Evolutionary conservation across 345 rosid genomes (phyloP).

Genomic region (Trapa bicornis): DNA sequence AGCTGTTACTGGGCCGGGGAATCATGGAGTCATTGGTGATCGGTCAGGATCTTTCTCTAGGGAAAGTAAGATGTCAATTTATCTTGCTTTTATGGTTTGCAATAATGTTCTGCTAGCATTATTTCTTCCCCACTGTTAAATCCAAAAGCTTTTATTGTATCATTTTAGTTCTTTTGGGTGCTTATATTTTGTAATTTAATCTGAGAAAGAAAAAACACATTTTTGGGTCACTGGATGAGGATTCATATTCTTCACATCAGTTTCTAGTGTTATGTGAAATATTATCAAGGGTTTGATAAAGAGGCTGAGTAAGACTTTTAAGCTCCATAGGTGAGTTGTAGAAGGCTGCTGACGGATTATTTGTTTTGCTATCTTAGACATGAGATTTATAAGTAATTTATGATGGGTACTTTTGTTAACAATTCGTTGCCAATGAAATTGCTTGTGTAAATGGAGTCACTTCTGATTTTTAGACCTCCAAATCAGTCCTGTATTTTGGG

Average conservation of each 20-base stretch:
- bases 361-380: background rate
- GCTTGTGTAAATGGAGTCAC: background rate
- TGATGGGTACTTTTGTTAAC: no score
- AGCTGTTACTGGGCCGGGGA: constrained; percentile 82
- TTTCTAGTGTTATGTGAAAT: background rate
- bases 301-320: background rate
- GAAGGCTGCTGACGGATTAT: background rate
- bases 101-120: background rate
- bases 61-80: constrained; percentile 65
- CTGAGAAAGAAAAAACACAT: no score
- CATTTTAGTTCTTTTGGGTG: background rate
- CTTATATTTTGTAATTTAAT: background rate
- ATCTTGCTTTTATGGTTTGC: background rate
- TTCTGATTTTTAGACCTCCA: no score
- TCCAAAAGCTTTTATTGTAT: background rate
- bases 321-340: background rate
- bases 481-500: no score
- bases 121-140: background rate
- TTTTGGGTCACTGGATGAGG: background rate
- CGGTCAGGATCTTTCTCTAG: constrained; percentile 92
- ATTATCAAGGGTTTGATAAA: background rate
- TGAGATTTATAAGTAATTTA: background rate
- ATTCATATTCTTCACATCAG: background rate
- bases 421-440: no score
- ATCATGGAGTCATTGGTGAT: constrained; percentile 91